phyloP scores from a whole-genome alignment of 345 rosid species.

The Hevea brasiliensis region DNA sequence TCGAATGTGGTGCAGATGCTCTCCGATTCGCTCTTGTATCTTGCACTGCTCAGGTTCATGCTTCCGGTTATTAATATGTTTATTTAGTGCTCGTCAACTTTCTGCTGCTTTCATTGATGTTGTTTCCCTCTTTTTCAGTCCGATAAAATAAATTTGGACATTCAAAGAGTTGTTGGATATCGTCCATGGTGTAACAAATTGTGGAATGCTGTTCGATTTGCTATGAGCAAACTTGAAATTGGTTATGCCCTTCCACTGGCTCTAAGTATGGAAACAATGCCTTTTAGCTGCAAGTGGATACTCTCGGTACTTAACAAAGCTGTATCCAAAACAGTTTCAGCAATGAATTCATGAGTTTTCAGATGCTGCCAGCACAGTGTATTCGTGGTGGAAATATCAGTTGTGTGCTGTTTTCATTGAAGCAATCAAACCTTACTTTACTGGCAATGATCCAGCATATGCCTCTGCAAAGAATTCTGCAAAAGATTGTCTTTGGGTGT shows the following conservation, averaged over 20 bases:
- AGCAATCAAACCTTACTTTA: conserved; percentile 82
- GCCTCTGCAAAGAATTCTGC: conserved; percentile 66
- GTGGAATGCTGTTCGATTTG: conserved; percentile 97
- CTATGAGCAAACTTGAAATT: conserved; percentile 84
- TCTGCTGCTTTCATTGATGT: neutral
- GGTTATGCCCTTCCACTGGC: conserved; percentile 53
- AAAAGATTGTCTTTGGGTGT: conserved; percentile 68
- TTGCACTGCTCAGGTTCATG: conserved; percentile 86
- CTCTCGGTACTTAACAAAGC: conserved; percentile 78
- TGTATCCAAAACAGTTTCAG: conserved; percentile 51
- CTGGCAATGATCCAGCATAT: conserved; percentile 51
- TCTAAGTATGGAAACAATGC: conserved; percentile 48
- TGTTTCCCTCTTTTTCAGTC: conserved; percentile 48
- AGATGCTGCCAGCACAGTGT: conserved; percentile 70
- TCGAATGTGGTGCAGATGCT: conserved; percentile 98
- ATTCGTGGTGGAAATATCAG: conserved; percentile 97
- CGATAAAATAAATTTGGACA: conserved; percentile 93
- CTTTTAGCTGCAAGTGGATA: conserved; percentile 91
- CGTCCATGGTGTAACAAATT: conserved; percentile 99
- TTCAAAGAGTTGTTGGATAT: conserved; percentile 90
- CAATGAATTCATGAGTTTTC: conserved; percentile 69
- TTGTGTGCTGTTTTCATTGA: conserved; percentile 95
- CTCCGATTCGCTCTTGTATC: conserved; percentile 95
- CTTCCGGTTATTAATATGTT: conserved; percentile 11
- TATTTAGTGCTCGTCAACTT: neutral